Conservation (phyloP, 345 rosid genomes). For the Bruguiera sexangula region DNA sequence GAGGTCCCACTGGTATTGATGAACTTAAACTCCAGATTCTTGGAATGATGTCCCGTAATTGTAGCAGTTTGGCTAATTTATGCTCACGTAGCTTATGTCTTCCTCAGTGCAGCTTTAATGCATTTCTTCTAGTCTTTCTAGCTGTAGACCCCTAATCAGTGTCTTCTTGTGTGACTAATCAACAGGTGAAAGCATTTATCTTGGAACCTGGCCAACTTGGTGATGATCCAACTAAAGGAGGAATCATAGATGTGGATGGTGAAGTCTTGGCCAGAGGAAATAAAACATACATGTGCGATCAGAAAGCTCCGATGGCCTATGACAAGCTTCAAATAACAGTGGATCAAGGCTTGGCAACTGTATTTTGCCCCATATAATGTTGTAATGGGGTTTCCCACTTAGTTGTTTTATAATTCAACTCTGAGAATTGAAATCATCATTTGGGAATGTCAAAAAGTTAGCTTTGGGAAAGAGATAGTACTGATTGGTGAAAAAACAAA, state of each 20-base stretch:
- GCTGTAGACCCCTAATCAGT: not conserved
- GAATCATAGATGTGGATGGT: constrained; percentile 89
- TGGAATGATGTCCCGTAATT: too few relatives aligned
- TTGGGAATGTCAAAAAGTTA: too few relatives aligned
- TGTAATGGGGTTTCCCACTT: not conserved
- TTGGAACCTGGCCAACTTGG: constrained; percentile 68
- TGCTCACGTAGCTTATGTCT: too few relatives aligned
- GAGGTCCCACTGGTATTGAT: too few relatives aligned
- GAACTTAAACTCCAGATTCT: too few relatives aligned
- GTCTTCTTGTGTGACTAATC: constrained; percentile 4
- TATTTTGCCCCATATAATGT: constrained; percentile 51
- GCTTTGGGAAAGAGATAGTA: too few relatives aligned
- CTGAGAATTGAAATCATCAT: too few relatives aligned
- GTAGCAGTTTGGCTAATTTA: too few relatives aligned
- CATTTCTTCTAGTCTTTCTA: not conserved
- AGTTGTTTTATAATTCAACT: too few relatives aligned
- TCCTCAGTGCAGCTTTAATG: too few relatives aligned
- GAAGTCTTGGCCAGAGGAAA: constrained; percentile 86
- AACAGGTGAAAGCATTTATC: constrained; percentile 80
- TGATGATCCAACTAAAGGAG: constrained; percentile 60
- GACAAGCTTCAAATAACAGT: constrained; percentile 56
- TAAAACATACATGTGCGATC: constrained; percentile 47
- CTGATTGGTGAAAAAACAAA: too few relatives aligned
- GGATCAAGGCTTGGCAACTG: constrained; percentile 86
- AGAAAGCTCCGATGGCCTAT: constrained; percentile 60